Evolutionary conservation across 2,329 filamentous ascomycete genomes (phyloP).

Genomic region (Amauroascus niger): DNA sequence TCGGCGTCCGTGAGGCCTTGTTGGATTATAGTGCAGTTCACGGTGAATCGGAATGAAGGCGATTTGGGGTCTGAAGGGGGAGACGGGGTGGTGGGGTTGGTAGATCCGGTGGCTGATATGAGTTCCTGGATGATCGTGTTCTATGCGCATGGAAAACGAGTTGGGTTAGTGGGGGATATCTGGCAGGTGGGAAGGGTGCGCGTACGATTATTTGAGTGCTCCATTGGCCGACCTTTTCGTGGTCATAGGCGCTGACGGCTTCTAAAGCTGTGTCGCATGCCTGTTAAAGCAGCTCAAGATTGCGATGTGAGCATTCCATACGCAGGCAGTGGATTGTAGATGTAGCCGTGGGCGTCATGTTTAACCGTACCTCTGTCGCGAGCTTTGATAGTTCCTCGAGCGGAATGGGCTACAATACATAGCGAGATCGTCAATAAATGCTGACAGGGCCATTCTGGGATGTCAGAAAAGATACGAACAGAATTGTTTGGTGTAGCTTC

Average conservation of each 20-base stretch:
- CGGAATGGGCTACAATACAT: slow-evolving; percentile 68
- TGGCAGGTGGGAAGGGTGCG: no score
- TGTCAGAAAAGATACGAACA: slow-evolving; percentile 4
- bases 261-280: slow-evolving; percentile 73
- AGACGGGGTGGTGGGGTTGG: neutral
- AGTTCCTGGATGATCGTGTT: slow-evolving; percentile 35
- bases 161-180: neutral
- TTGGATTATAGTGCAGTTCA: slow-evolving; percentile 97
- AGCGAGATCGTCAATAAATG: neutral
- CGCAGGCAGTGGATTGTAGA: neutral
- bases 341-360: neutral
- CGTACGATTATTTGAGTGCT: slow-evolving; percentile 81
- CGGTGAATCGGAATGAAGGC: slow-evolving; percentile 80
- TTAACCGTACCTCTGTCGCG: slow-evolving; percentile 60
- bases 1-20: slow-evolving; percentile 55
- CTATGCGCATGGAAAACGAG: slow-evolving; percentile 20
- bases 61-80: slow-evolving; percentile 22
- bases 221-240: slow-evolving; percentile 75
- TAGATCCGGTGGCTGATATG: slow-evolving; percentile 34
- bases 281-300: slow-evolving; percentile 38
- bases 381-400: slow-evolving; percentile 74
- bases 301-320: slow-evolving; percentile 11
- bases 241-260: slow-evolving; percentile 70
- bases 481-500: slow-evolving; percentile 10
- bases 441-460: neutral